These are phyloP conservation scores for Hysterangium stoloniferum DNA, from an alignment of 768 basidiomycete genomes.

Conservation along the genomic window DNA sequence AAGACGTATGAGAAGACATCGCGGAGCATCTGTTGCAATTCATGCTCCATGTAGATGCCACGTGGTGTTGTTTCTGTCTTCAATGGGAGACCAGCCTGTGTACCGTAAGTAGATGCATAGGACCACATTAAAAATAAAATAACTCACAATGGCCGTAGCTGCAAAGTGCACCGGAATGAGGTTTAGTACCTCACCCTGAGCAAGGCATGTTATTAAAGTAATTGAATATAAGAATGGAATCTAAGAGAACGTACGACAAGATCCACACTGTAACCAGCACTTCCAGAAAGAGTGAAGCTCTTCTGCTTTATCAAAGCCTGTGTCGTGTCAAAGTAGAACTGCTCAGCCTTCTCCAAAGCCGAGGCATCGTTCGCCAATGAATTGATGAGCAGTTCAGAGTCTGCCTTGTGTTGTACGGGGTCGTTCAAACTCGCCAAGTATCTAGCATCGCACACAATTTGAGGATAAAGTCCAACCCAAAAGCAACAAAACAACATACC, in stretches of 20 bases:
- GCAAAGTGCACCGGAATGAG: conserved; percentile 1
- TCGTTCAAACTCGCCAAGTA: conserved; percentile 1
- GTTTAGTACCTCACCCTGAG: conserved; percentile 5
- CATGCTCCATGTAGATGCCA: conserved; percentile 55
- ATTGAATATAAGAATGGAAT: background rate
- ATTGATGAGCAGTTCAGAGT: background rate
- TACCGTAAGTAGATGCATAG: background rate
- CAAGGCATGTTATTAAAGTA: background rate
- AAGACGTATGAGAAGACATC: conserved; percentile 75
- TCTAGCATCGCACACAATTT: background rate
- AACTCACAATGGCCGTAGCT: background rate
- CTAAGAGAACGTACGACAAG: conserved; percentile 31
- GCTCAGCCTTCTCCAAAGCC: conserved; percentile 39
- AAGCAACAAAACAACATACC: background rate
- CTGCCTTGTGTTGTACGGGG: background rate
- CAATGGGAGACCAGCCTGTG: conserved; percentile 63
- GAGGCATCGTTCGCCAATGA: background rate
- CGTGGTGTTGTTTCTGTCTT: conserved; percentile 44
- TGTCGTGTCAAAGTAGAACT: conserved; percentile 62
- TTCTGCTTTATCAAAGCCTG: conserved; percentile 43
- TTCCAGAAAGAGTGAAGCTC: conserved; percentile 49
- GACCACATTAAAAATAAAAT: background rate
- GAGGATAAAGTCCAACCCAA: background rate
- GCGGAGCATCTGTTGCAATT: conserved; percentile 55
- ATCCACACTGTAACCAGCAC: conserved; percentile 47